Base-by-base conservation (phyloP, 2,329 filamentous ascomycete genomes). In the Aspergillus oerlinghausenensis region DNA sequence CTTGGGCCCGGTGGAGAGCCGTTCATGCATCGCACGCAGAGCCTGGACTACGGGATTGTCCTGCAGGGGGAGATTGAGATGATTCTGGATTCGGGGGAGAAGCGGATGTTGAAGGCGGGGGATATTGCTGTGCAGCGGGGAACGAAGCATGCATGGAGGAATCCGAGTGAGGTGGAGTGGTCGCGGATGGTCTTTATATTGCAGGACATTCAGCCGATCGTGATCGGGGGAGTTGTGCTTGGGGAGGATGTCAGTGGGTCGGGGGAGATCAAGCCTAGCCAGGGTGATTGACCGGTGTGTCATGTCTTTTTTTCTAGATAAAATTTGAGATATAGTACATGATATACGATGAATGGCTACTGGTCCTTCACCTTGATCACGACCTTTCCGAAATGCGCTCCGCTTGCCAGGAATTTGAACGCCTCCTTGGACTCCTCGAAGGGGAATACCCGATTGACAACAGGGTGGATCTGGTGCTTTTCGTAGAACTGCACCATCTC, bases 51-150 rank as follows among this genome's bases (percentile, higher is more conserved):
- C 59, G 82, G 81, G 2, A 74, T 84, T 53, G 75, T 84, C 2
- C 62, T 84, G 6, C 81, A 84, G 61, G 82, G 82, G 1, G 73
- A 76, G 61, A 65, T 84, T 28, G 80, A 82, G 58, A 72, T 84
- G 68, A 55, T 78, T 3, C 67, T 84, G 4, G 82, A 83, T 57
- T 77, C 77, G n/a, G 81, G 82, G 1, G 80, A 79, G 55, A 73
- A 66, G 50, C 73, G 73, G 48, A 55, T 72, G 25, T 71, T 85
- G 75, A 70, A 72, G 49, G 70, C 75, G 10, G 82, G 82, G 2
- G 82, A 85, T 63, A 70, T 84, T n/a, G 78, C 78, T 9, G 78
- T 85, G 21, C 82, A 85, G 68, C 72, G 83, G 43, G 81, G 76
- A 1, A 83, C 82, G 3, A 80, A 79, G 71, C 82, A 85, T 66